Conservation (phyloP, 1,139 yeast species). For the Yamadazyma oceani region DNA sequence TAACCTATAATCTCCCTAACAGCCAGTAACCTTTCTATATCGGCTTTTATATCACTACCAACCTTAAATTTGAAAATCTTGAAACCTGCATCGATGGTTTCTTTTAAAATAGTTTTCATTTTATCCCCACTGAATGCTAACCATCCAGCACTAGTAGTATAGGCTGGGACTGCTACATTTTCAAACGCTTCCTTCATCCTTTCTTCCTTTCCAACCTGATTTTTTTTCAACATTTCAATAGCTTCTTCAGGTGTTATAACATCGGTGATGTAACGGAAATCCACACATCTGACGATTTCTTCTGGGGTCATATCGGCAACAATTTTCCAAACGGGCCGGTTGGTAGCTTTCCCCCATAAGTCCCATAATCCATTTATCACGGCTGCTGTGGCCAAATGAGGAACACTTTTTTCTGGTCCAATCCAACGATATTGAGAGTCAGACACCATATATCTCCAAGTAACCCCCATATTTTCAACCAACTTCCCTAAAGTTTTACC, state of each 20-base stretch:
- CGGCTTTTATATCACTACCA: slow-evolving; percentile 35
- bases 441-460: slow-evolving; percentile 35
- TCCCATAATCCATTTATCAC: slow-evolving; percentile 38
- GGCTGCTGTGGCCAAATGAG: slow-evolving; percentile 27
- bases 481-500: slow-evolving; percentile 26
- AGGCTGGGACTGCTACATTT: slow-evolving; percentile 40
- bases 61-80: slow-evolving; percentile 41
- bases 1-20: slow-evolving; percentile 41
- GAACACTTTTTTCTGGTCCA: slow-evolving; percentile 40
- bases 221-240: slow-evolving; percentile 24
- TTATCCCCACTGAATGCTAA: slow-evolving; percentile 41
- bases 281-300: slow-evolving; percentile 41
- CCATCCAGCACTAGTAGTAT: slow-evolving; percentile 48
- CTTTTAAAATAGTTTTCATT: slow-evolving; percentile 24
- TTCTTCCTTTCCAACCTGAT: slow-evolving; percentile 26
- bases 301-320: slow-evolving; percentile 41
- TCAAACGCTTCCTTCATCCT: slow-evolving; percentile 27
- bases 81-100: slow-evolving; percentile 37
- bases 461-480: slow-evolving; percentile 32
- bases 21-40: slow-evolving; percentile 27
- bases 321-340: slow-evolving; percentile 37
- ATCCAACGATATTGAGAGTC: slow-evolving; percentile 40
- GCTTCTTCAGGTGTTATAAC: slow-evolving; percentile 41
- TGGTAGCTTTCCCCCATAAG: slow-evolving; percentile 34
- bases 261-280: slow-evolving; percentile 39